Evolutionary conservation across 345 rosid genomes (phyloP).

Genomic region (Eucalyptus tenuipes): DNA sequence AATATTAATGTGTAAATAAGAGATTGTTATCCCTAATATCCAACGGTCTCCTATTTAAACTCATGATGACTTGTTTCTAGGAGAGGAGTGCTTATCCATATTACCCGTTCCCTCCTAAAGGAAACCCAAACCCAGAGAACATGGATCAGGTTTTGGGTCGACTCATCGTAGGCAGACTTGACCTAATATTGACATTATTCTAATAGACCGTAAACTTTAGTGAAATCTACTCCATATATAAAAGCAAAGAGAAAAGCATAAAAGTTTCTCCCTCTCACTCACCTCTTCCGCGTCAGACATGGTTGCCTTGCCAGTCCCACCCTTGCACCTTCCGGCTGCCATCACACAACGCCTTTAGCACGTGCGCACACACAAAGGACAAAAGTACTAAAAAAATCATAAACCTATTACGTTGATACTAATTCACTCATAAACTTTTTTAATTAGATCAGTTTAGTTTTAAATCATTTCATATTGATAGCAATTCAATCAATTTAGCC

Average conservation of each 20-base stretch:
- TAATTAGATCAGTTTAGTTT: no score
- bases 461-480: no score
- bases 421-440: no score
- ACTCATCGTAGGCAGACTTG: not conserved
- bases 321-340: not conserved
- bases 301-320: not conserved
- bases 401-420: fast-evolving
- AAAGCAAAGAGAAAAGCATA: not conserved
- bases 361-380: not conserved
- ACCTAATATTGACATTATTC: not conserved
- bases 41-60: not conserved
- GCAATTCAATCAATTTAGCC: no score
- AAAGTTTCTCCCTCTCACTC: not conserved
- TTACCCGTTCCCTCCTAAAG: not conserved
- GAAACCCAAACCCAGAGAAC: not conserved
- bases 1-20: not conserved
- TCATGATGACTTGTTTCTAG: not conserved
- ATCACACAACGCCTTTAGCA: not conserved
- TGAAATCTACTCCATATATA: not conserved
- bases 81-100: not conserved
- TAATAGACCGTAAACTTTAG: not conserved
- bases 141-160: not conserved
- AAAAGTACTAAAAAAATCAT: not conserved
- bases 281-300: not conserved
- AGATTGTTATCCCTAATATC: not conserved